Conservation (phyloP, 2,329 filamentous ascomycete genomes). For the Teratosphaeria destructans region DNA sequence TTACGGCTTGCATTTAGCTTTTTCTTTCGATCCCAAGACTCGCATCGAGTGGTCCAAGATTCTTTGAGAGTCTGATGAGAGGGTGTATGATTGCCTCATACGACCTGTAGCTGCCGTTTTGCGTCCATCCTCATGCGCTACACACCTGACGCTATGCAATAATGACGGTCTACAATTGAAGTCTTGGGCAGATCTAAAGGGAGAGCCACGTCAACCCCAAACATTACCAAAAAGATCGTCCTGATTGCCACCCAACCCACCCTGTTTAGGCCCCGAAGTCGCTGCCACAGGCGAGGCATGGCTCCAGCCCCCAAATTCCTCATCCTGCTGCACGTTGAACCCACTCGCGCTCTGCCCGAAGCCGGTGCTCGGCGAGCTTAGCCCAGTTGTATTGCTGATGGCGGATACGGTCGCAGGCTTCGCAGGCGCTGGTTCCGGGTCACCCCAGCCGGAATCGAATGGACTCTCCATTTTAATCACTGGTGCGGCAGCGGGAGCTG, state of each 20-base stretch:
- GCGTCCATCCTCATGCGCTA: background rate
- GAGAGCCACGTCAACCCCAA: slow-evolving; percentile 55
- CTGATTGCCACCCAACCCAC: slow-evolving; percentile 40
- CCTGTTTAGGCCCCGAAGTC: slow-evolving; percentile 35
- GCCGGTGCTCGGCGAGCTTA: background rate
- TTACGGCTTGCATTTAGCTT: no score
- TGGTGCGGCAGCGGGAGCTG: slow-evolving; percentile 19
- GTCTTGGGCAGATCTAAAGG: background rate
- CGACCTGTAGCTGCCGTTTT: no score
- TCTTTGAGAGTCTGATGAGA: no score
- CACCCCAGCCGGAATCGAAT: slow-evolving; percentile 48
- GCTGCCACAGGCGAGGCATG: slow-evolving; percentile 48
- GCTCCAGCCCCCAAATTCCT: slow-evolving; percentile 94
- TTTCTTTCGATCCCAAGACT: no score
- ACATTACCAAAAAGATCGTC: slow-evolving; percentile 95
- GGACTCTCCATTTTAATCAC: slow-evolving; percentile 11
- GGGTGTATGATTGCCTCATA: no score
- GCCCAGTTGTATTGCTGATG: background rate
- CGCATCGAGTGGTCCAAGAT: no score
- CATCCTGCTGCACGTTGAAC: slow-evolving; percentile 63
- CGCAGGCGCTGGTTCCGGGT: slow-evolving; percentile 48
- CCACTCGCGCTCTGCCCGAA: slow-evolving; percentile 12
- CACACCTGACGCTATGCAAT: background rate
- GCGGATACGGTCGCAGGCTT: slow-evolving; percentile 6
- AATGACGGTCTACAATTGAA: background rate